Evolutionary conservation across 2,329 filamentous ascomycete genomes (phyloP), one percentile per base, ranked within the genome.

Genomic region (Plenodomus biglobosus): DNA sequence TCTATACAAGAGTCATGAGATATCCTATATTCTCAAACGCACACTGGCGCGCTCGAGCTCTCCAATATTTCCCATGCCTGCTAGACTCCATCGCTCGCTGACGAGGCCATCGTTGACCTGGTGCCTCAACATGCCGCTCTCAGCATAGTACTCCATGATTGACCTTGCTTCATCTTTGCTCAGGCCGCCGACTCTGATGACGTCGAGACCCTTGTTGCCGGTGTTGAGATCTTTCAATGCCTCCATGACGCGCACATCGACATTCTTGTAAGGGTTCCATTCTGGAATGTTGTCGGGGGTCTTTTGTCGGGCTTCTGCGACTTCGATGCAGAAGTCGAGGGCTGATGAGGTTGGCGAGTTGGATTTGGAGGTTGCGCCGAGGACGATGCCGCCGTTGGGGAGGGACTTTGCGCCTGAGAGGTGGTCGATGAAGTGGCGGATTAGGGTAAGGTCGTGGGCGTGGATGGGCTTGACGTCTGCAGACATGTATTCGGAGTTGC

Each of bases 141-240:
- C 84, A 4, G 90, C 91, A 79, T 92, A 97, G 75, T 96, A 97
- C 76, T 96, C 91, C 84, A 97, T 86, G 60, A 95, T 77, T 1
- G 84, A 80, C 50, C 86, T 82, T 10, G 89, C 85, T 74, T 97
- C 92, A 1, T 80, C 74, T 73, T 86, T 88, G 61, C 77, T 86
- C 58, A 96, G 64, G 8, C 89, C 87, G 36, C 81, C 78, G 17
- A 96, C 67, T 17, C 81, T 79, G 59, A 79, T 71, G 2, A 81
- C 68, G 24, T 77, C 72, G 1, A 70, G 68, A 7, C 66, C 66
- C 44, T 72, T 69, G 55, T 55, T 59, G 18, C 54, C 55, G n/a
- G 44, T 49, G 18, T 50, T 48, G 11, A 81, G 69, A 7, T 68
- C 68, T 47, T 74, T 72, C 48, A 78, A 53, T 2, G 59, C 67